phyloP scores from a whole-genome alignment of 2,329 filamentous ascomycete genomes.

The Blumeria graminis region DNA sequence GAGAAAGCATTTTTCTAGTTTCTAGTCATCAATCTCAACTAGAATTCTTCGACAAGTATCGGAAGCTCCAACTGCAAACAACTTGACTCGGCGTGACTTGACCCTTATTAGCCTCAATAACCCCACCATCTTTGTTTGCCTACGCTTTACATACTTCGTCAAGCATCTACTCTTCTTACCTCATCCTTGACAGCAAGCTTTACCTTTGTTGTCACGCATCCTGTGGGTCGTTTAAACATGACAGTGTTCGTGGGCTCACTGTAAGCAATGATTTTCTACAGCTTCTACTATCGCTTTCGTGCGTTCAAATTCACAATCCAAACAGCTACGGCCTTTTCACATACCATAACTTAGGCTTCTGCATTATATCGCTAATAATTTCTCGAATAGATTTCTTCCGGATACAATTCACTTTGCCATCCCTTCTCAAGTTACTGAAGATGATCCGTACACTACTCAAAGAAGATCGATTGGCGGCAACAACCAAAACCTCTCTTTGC shows the following conservation, averaged over 20 bases:
- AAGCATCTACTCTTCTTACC: no score
- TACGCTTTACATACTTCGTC: constrained; percentile 4
- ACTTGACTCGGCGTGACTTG: neutral
- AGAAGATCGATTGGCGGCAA: constrained; percentile 19
- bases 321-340: no score
- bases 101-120: neutral
- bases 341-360: neutral
- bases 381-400: constrained; percentile 50
- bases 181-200: no score
- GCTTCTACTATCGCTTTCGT: neutral
- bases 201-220: no score
- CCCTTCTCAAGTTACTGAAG: constrained; percentile 24
- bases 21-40: no score
- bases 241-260: constrained; percentile 34
- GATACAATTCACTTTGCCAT: constrained; percentile 78
- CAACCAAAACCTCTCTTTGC: constrained; percentile 29
- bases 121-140: constrained; percentile 4
- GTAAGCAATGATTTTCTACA: constrained; percentile 18
- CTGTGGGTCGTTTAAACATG: constrained; percentile 18
- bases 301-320: neutral
- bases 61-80: neutral
- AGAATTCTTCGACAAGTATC: no score
- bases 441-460: constrained; percentile 5
- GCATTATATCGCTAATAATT: neutral
- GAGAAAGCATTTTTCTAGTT: no score